phyloP scores from a whole-genome alignment of 2,329 filamentous ascomycete species.

The Ceratocystis colombiana region DNA sequence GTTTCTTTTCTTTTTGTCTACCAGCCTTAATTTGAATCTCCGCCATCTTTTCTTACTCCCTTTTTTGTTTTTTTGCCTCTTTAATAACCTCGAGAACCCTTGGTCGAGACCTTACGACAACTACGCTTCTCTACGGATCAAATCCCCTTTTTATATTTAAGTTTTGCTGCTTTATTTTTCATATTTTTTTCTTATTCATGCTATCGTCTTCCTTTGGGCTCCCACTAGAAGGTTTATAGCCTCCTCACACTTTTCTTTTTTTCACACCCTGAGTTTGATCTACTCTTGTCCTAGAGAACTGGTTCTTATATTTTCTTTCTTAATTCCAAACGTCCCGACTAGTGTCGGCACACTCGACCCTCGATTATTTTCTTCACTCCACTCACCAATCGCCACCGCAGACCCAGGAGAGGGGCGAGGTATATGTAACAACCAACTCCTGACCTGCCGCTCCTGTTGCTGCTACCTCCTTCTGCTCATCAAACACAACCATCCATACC shows the following conservation, averaged over 20 bases:
- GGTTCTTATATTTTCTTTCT: not conserved
- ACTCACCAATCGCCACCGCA: not conserved
- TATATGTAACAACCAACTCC: conserved; percentile 6
- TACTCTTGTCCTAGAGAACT: not conserved
- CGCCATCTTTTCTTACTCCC: not conserved
- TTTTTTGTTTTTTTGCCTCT: conserved; percentile 5
- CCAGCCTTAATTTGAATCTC: not conserved
- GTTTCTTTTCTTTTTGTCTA: conserved; percentile 17
- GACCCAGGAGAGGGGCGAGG: conserved; percentile 4
- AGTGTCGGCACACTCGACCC: not conserved
- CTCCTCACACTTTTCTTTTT: not conserved
- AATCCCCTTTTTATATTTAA: too few relatives aligned
- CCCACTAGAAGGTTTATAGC: not conserved
- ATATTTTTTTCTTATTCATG: not conserved
- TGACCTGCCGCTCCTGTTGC: not conserved
- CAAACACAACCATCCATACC: not conserved
- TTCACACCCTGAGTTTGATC: not conserved
- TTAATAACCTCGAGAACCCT: too few relatives aligned
- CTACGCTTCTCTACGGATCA: too few relatives aligned
- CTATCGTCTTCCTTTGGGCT: not conserved
- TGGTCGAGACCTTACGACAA: too few relatives aligned
- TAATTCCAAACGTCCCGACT: not conserved
- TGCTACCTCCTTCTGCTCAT: not conserved
- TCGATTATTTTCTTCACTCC: not conserved
- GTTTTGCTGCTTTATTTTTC: conserved; percentile 11